Evolutionary conservation across 768 basidiomycete genomes (phyloP), one percentile per base, ranked within the genome.

Genomic region (Leccinellum rugosiceps): DNA sequence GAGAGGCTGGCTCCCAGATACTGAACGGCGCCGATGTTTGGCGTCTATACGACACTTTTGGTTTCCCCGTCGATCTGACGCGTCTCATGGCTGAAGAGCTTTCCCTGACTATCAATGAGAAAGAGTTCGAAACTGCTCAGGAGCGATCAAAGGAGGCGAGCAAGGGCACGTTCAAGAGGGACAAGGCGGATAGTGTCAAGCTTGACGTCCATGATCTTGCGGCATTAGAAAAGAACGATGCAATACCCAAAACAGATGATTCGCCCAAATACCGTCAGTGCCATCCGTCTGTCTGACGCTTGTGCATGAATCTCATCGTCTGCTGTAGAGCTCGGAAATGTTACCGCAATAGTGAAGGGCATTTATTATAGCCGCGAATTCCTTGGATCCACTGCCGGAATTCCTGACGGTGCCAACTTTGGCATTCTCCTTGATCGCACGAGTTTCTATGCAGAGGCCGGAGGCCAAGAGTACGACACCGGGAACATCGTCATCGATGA

Each of bases 11-110:
- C 8, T 65, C 74, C 5, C 86, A 77, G 38, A 83, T 85, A 63
- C 84, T 99, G 30, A 85, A 78, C 58, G 97, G 97, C 25, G 90
- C 87, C 63, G 96, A 99, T 67, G 92, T 98, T 34, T 99, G 97
- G 97, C 83, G 92, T 26, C 74, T 99, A 51, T 98, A 98, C 70
- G 97, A 99, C 70, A 98, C 97, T 1, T 99, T 91, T 69, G 97
- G 97, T 51, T 99, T 99, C 78, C 97, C 97, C 0, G 94, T 92
- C 43, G 97, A 99, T 69, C 76, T 99, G 50, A 99, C 97, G 1
- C 86, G 89, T 50, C 79, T 99, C 57, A 98, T 99, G 97, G 97
- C 97, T 4, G 92, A 95, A 71, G 97, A 99, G 68, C 77, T 92
- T 28, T 88, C 87, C 2, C 77, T 99, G 45, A 79, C 77, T 7